These are phyloP conservation scores for Solanum raphanifolium DNA, from an alignment of 257 asterid species.

Conservation along the genomic window DNA sequence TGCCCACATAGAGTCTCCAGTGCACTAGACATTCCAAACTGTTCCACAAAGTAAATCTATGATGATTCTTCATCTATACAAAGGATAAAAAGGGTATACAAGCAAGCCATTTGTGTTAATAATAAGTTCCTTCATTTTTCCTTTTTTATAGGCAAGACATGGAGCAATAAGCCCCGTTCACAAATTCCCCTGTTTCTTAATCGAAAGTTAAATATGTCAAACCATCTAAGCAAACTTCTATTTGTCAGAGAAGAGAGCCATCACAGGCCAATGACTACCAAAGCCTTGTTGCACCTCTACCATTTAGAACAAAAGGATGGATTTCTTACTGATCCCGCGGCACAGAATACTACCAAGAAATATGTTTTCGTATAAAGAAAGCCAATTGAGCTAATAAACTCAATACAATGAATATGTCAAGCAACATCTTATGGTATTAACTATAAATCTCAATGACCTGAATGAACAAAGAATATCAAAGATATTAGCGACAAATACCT, in stretches of 20 bases:
- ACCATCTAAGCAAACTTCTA: background rate
- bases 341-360: background rate
- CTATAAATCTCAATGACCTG: background rate
- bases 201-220: background rate
- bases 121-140: background rate
- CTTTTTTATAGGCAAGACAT: background rate
- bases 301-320: background rate
- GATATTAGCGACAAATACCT: background rate
- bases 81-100: background rate
- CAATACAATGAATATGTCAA: background rate
- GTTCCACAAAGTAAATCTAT: background rate
- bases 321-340: background rate
- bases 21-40: constrained; percentile 86
- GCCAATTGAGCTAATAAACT: background rate
- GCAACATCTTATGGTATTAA: background rate
- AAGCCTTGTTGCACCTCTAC: background rate
- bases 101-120: background rate
- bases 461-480: background rate
- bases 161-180: background rate
- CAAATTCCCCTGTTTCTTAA: background rate
- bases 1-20: constrained; percentile 90
- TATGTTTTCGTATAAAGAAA: background rate
- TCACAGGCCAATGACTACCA: background rate
- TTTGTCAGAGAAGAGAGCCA: background rate
- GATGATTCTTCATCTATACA: background rate